Evolutionary conservation across 2,329 filamentous ascomycete genomes (phyloP), one percentile per base, ranked within the genome.

Genomic region (Tolypocladium endophyticum): DNA sequence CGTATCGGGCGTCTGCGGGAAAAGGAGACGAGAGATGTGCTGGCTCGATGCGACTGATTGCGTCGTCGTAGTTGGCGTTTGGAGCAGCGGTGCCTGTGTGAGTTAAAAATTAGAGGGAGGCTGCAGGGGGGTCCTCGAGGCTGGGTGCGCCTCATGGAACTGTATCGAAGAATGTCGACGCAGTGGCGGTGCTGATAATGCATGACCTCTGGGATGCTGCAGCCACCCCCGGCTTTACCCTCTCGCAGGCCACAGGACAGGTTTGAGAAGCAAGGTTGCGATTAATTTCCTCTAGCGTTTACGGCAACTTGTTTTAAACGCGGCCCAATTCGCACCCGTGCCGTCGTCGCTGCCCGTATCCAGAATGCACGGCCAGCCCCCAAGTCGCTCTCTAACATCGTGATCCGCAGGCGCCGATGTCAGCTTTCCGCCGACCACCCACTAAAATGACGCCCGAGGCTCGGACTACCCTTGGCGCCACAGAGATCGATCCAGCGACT

Each of bases 131-230:
- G 59, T 61, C 57, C 59, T 61, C 64, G 61, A 66, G 64, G 64
- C 64, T 64, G 64, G 65, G 61, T 71, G 70, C 72, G 72, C 72
- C 73, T 73, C 74, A 76, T 75, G 73, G 73, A 76, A 76, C 61
- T 69, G 67, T 68, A 71, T 75, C 67, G 73, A 76, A 76, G 72
- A 71, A 71, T 58, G 68, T 75, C 70, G 73, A 75, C 67, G 65
- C 62, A 69, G 72, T 74, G 73, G 72, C 71, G 70, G 72, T 74
- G 71, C 70, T 47, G 60, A 58, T 63, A 61, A 50, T 57, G 63
- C 56, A 47, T 47, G 57, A 61, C 64, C 43, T 47, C 25, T 18
- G 1, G 28, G 8, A 4, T 20, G 20, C 6, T 5, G 20, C 11
- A 7, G 20, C 50, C 18, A 35, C 50, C 30, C 30, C 30, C 11